A percentile compares a stretch with the other conserved stretches of the same genome.
Conservation (phyloP, 2,329 filamentous ascomycete genomes). For the Scopulariopsis brevicaulis region DNA sequence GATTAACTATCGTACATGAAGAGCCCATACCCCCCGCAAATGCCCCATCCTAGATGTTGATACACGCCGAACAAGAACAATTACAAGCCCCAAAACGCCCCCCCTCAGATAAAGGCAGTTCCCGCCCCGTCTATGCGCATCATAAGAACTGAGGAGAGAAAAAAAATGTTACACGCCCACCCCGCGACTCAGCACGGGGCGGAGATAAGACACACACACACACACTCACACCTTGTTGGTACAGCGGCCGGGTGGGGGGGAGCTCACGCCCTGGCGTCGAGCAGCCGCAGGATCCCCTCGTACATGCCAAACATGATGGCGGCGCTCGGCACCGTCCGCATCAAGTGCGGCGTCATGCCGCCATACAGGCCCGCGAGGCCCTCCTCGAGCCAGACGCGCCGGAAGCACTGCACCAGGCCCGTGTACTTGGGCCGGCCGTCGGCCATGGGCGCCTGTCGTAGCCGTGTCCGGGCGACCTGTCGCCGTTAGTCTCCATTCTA, state of each 20-base stretch:
- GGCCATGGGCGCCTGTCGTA: slow-evolving; percentile 72
- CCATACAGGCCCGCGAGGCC: slow-evolving; percentile 80
- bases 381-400: slow-evolving; percentile 78
- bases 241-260: background rate
- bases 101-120: background rate
- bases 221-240: background rate
- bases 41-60: background rate
- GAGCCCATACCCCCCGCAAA: background rate
- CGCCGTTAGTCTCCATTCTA: background rate
- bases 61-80: background rate
- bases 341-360: slow-evolving; percentile 80
- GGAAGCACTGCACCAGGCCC: slow-evolving; percentile 80
- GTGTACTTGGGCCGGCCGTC: slow-evolving; percentile 73
- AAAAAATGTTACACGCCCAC: background rate
- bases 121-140: background rate
- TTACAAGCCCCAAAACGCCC: background rate
- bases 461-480: slow-evolving; percentile 67
- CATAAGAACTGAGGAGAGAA: background rate
- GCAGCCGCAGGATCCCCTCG: slow-evolving; percentile 42
- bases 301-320: slow-evolving; percentile 96
- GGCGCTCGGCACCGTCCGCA: slow-evolving; percentile 82
- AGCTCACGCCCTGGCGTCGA: slow-evolving; percentile 14
- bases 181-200: too few relatives aligned
- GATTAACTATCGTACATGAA: background rate
- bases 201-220: too few relatives aligned